Base-by-base conservation (phyloP, 2,329 filamentous ascomycete species). In the Verticillium nubilum region DNA sequence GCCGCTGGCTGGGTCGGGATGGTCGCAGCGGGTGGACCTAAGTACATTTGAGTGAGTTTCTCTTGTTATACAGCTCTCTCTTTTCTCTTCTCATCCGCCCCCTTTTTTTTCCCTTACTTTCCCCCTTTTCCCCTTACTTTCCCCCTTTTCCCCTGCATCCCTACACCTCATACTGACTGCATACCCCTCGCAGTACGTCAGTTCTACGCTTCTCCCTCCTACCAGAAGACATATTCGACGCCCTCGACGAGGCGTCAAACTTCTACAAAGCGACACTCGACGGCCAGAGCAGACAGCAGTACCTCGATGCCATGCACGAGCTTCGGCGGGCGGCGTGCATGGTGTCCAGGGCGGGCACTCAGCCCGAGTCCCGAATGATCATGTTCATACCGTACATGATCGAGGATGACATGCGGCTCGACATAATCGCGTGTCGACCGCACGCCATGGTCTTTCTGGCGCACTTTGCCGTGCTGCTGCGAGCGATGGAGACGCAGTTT, bases 371-470 rank as follows among this genome's bases (percentile, higher is more conserved):
- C 0, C 67, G 66, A 2, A 63, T 65, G 5, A 55, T 62, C 6
- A 19, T 67, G 1, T 64, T 66, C 19, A 70, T 69, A 66, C 58
- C 68, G n/a, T 70, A 70, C 56, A 55, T 60, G 1, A 57, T 69
- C 3, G 57, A 64, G 9, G 67, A 70, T 9, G 65, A 62, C 25
- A 58, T 72, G 33, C 57, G 71, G 25, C 37, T 64, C n/a, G 70
- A 72, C 58, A 60, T 72, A 9, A 58, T 60, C 9, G 60, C 66
- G 3, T 58, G 61, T 6, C 65, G 58, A 2, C 67, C 68, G 1
- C 66, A 67, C 17, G 67, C 67, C 2, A 61, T 70, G 27, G 57
- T 72, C 6, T 58, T 71, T 2, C 55, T 72, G n/a, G 64, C 67
- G 4, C 59, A 72, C 35, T 67, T 66, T 28, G 58, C 63, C 15